Base-by-base conservation (phyloP, 164 flowering plant species). In the Warburgia ugandensis region DNA sequence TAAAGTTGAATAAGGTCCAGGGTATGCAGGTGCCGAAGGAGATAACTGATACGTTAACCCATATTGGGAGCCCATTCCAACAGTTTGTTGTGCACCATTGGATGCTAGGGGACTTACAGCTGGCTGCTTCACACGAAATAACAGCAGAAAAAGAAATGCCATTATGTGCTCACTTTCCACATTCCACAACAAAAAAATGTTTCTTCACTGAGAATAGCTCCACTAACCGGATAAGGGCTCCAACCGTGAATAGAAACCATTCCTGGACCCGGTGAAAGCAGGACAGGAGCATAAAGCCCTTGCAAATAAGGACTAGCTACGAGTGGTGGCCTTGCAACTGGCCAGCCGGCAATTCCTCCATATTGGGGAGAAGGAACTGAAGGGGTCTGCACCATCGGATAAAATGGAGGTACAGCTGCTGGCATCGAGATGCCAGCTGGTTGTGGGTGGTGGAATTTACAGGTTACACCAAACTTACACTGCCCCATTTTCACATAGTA, bases 361-460 rank as follows among this genome's bases (percentile, higher is more conserved):
- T 70, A 79, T 41, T 77, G 88, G 48, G 83, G 48, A 38, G 91
- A 62, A 64, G 75, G 76, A 61, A 58, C 65, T 26, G 81, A 50
- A 40, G 85, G 70, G 54, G 89, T 64, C 65, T 81, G 96, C 67
- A 74, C 62, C 30, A 68, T 29, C 13, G 78, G 77, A 65, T 77
- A 88, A 45, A 73, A 52, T 44, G 72, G 43, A 39, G 77, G 70
- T 40, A 80, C 62, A 57, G 84, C 68, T 19, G 66, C 50, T 21
- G 83, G 77, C 56, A 68, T 48, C 5, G 76, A 74, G 12, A 65
- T 5, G 12, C 66, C 73, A 38, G 79, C 62, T 39, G 84, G 84
- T 60, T 63, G 78, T 16, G 97, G 96, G 61, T 94, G 99, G 61
- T 94, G 96, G 66, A 84, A 94, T 76, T 89, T 88, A 71, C 99